Evolutionary conservation across 495 filamentous ascomycete species (phyloP).

Genomic region (Talaromyces wortmannii): DNA sequence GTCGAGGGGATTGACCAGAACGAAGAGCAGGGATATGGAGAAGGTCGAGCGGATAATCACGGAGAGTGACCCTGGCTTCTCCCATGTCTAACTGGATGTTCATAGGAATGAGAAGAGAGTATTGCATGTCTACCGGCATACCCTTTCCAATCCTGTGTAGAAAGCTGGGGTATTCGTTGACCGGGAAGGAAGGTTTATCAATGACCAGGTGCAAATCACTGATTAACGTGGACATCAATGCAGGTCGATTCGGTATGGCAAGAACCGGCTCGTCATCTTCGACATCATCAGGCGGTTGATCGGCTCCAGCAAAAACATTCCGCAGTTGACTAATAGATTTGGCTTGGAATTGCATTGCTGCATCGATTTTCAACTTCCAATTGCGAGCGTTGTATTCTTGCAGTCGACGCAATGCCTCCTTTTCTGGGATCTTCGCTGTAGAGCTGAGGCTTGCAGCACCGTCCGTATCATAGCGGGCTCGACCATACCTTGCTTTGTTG

Average conservation of each 20-base stretch:
- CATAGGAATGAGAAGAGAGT: slow-evolving; percentile 82
- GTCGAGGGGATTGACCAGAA: slow-evolving; percentile 66
- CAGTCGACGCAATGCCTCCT: slow-evolving; percentile 68
- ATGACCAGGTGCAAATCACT: slow-evolving; percentile 80
- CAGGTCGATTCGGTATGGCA: slow-evolving; percentile 79
- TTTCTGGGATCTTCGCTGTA: slow-evolving; percentile 59
- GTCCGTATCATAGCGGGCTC: slow-evolving; percentile 74
- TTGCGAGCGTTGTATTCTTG: slow-evolving; percentile 76
- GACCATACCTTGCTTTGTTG: slow-evolving; percentile 17
- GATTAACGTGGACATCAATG: slow-evolving; percentile 71
- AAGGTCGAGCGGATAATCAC: slow-evolving; percentile 91
- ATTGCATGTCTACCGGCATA: slow-evolving; percentile 86
- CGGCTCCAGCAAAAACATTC: slow-evolving; percentile 72
- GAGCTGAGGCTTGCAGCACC: slow-evolving; percentile 61
- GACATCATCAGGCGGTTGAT: slow-evolving; percentile 72
- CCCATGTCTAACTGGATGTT: slow-evolving; percentile 86
- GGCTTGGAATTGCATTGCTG: slow-evolving; percentile 59
- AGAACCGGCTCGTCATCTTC: slow-evolving; percentile 82
- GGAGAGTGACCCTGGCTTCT: slow-evolving; percentile 73
- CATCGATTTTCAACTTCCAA: slow-evolving; percentile 90
- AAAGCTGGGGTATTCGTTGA: slow-evolving; percentile 73
- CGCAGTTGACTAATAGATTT: slow-evolving; percentile 73
- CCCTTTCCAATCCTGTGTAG: slow-evolving; percentile 88
- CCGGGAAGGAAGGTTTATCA: slow-evolving; percentile 89
- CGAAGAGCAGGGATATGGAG: slow-evolving; percentile 83